phyloP scores from a whole-genome alignment of 1,284 basidiomycete species.

The Ganoderma resinaceum region DNA sequence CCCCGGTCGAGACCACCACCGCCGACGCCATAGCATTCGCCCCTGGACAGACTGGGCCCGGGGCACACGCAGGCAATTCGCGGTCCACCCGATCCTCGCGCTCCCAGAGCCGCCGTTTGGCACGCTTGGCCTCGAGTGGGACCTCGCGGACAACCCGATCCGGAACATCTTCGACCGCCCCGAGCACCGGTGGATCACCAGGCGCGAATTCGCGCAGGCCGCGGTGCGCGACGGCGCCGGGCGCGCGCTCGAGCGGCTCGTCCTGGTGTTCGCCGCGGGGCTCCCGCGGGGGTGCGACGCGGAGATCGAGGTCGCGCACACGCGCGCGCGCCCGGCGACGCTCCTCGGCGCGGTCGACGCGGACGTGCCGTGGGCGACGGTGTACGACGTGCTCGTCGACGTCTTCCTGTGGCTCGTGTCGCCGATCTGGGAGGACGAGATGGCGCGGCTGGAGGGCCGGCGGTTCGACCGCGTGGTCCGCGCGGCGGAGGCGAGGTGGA shows the following conservation, averaged over 20 bases:
- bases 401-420: slow-evolving; percentile 19
- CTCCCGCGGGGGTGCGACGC: slow-evolving; percentile 1
- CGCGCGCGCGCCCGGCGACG: neutral
- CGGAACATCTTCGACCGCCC: neutral
- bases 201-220: neutral
- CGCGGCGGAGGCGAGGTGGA: neutral
- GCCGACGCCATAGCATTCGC: neutral
- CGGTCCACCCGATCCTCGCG: slow-evolving; percentile 6
- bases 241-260: slow-evolving; percentile 6
- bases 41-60: neutral
- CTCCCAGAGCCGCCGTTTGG: neutral
- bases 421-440: slow-evolving; percentile 11
- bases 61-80: neutral
- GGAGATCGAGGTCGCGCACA: slow-evolving; percentile 6
- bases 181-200: neutral
- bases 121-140: neutral
- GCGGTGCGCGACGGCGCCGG: neutral
- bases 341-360: neutral
- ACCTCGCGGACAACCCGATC: slow-evolving; percentile 4
- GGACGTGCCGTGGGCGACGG: slow-evolving; percentile 12
- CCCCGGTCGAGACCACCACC: neutral
- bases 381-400: slow-evolving; percentile 23
- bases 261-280: slow-evolving; percentile 13
- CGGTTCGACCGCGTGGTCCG: neutral
- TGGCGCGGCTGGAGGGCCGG: slow-evolving; percentile 1